A percentile compares a stretch with the other conserved stretches of the same genome.
Conservation (phyloP, 1,284 basidiomycete species). For the Volvariella surrecta region DNA sequence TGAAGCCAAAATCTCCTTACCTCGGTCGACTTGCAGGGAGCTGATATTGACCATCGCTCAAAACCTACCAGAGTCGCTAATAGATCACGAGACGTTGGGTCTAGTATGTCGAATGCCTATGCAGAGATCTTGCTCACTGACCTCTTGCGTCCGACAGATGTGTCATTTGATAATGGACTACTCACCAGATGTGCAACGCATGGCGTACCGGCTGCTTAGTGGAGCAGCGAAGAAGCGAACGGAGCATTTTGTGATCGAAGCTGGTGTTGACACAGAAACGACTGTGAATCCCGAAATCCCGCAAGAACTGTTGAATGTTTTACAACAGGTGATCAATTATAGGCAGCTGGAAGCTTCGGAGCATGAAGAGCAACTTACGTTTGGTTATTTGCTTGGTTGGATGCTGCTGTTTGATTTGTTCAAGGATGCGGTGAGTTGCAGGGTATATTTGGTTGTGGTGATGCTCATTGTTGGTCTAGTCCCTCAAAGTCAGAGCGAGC, state of each 20-base stretch:
- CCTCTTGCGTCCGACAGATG: constrained; percentile 59
- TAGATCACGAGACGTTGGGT: constrained; percentile 52
- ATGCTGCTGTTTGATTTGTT: constrained; percentile 88
- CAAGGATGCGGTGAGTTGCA: constrained; percentile 57
- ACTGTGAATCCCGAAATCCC: constrained; percentile 50
- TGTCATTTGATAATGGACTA: constrained; percentile 65
- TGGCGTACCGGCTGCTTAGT: constrained; percentile 61
- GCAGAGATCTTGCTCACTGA: too few species aligned
- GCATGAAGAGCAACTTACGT: constrained; percentile 30
- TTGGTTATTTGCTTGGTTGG: constrained; percentile 81
- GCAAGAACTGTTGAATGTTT: constrained; percentile 53
- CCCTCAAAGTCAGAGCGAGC: constrained; percentile 69
- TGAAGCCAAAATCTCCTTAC: constrained; percentile 33
- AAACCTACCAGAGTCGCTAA: constrained; percentile 54
- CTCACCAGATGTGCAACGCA: constrained; percentile 59
- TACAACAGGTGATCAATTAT: constrained; percentile 37
- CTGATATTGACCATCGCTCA: constrained; percentile 61
- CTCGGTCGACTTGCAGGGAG: constrained; percentile 60
- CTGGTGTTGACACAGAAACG: constrained; percentile 63
- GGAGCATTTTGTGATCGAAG: constrained; percentile 77
- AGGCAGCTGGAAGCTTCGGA: constrained; percentile 30
- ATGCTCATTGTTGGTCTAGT: constrained; percentile 33
- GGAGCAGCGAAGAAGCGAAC: constrained; percentile 61
- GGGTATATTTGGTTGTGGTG: constrained; percentile 18
- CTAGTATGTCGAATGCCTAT: constrained; percentile 46